Conservation (phyloP, 306 rosid genomes). For the Pachyrhizus erosus region DNA sequence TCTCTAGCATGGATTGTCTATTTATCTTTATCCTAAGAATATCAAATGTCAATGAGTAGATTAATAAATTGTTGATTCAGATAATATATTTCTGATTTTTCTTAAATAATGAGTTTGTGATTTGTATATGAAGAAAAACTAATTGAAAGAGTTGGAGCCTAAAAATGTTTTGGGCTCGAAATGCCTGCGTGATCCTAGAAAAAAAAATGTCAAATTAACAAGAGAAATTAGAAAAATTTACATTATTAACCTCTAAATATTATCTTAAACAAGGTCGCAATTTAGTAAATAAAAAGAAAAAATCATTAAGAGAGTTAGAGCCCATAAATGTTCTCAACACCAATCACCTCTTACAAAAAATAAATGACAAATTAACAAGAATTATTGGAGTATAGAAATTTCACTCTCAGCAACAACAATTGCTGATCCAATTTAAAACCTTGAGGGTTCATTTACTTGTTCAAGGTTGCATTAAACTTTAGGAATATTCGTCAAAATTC, state of each 20-base stretch:
- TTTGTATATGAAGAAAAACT: not conserved
- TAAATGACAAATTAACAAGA: not conserved
- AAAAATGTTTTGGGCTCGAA: not conserved
- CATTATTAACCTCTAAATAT: not conserved
- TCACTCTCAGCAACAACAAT: not conserved
- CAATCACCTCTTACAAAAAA: not conserved
- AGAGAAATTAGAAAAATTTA: not conserved
- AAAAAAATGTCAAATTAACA: not conserved
- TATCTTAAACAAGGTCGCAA: not conserved
- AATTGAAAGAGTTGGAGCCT: not conserved
- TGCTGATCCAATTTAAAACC: not conserved
- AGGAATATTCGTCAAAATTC: conserved; percentile 41
- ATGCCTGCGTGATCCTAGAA: not conserved
- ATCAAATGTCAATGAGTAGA: not conserved
- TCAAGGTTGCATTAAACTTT: conserved; percentile 26
- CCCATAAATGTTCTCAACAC: not conserved
- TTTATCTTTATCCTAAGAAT: not conserved
- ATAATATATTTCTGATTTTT: not conserved
- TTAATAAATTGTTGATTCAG: not conserved
- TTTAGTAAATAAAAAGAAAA: not conserved
- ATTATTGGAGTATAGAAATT: not conserved
- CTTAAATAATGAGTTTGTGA: not conserved
- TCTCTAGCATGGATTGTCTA: not conserved
- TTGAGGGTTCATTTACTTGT: conserved; percentile 3
- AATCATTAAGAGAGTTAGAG: not conserved